Percentiles rank a stretch among this genome's conserved stretches.
Evolutionary conservation across 352 stramenopile genomes (phyloP).

Genomic region (Pythium aquatile): DNA sequence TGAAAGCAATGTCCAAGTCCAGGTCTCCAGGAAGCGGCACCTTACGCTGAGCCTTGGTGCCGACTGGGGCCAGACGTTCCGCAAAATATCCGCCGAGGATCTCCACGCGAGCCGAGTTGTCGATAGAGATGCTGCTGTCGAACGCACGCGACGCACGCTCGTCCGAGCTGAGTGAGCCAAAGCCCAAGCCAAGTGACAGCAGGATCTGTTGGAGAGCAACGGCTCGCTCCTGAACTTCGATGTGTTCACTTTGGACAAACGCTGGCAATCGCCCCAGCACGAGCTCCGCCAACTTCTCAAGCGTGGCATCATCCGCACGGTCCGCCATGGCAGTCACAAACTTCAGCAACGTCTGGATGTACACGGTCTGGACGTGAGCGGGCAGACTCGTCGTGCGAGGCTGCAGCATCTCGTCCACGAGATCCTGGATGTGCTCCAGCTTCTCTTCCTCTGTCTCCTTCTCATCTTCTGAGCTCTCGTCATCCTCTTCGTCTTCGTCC

Average conservation of each 20-base stretch:
- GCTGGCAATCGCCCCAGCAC: slow-evolving; percentile 81
- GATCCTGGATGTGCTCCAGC: slow-evolving; percentile 82
- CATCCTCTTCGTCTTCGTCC: slow-evolving; percentile 70
- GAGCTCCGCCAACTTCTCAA: slow-evolving; percentile 84
- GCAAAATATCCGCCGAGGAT: slow-evolving; percentile 77
- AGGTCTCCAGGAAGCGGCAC: slow-evolving; percentile 87
- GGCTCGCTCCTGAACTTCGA: slow-evolving; percentile 95
- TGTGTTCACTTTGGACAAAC: slow-evolving; percentile 90
- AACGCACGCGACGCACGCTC: slow-evolving; percentile 70
- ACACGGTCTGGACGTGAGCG: slow-evolving; percentile 91
- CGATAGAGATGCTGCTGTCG: slow-evolving; percentile 46
- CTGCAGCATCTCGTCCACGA: slow-evolving; percentile 80
- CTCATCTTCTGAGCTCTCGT: slow-evolving; percentile 76
- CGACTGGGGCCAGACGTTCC: slow-evolving; percentile 86
- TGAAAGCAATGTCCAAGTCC: slow-evolving; percentile 63
- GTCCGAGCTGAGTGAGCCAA: slow-evolving; percentile 51
- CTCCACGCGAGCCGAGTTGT: slow-evolving; percentile 43
- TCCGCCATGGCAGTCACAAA: slow-evolving; percentile 77
- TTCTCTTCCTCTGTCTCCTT: slow-evolving; percentile 77
- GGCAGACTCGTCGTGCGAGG: slow-evolving; percentile 80
- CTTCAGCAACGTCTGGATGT: slow-evolving; percentile 94
- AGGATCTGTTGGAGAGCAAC: slow-evolving; percentile 82
- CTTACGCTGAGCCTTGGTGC: slow-evolving; percentile 89
- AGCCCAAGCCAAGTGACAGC: slow-evolving; percentile 57
- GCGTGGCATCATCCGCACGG: slow-evolving; percentile 65